Base-by-base conservation (phyloP, 129 eudicot species). In the Tagetes erecta region DNA sequence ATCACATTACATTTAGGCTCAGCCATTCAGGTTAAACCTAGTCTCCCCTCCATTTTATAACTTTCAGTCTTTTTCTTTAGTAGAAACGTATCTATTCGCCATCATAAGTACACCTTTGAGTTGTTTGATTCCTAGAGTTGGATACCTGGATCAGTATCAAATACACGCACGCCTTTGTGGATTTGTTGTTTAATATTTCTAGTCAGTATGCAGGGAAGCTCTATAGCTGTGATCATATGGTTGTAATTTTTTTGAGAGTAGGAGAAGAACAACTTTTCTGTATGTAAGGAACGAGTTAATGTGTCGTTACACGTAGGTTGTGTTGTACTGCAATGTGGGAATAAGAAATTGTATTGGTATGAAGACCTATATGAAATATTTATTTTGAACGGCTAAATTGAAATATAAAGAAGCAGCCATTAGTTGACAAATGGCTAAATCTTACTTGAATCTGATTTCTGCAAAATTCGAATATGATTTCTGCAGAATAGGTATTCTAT, bases 71-170 rank as follows among this genome's bases (percentile, higher is more conserved):
- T 9, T 11, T 72, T 41, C 20, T 64, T 57, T 35, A 6, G 52
- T 74, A 75, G 79, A 72, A 58, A 39, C 63, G 67, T 74, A 20
- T 20, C 27, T 20, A 20, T 20, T 20, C 27, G 27, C 27, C 27
- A 20, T 20, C 27, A 20, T 20, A 20, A 20, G 27, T 20, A 20
- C 36, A 66, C 35, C 64, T 52, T 84, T 83, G 37, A 51, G 49
- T n/a, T 58, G 57, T 42, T 73, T 58, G 34, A 73, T 45, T 31
- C 12, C 35, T 3, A 73, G 46, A 44, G 27, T 73, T 73, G 79
- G 93, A 87, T 39, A 33, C 38, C 6, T 59, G 66, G 41, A 73
- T 69, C 13, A 51, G 74, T 49, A 69, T 34, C 46, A 69, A 34
- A 41, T 3, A 34, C 34, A 35, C 6, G 41, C 66, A 59, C 3